phyloP scores from a whole-genome alignment of 2,329 filamentous ascomycete species.

The Verticillium klebahnii region DNA sequence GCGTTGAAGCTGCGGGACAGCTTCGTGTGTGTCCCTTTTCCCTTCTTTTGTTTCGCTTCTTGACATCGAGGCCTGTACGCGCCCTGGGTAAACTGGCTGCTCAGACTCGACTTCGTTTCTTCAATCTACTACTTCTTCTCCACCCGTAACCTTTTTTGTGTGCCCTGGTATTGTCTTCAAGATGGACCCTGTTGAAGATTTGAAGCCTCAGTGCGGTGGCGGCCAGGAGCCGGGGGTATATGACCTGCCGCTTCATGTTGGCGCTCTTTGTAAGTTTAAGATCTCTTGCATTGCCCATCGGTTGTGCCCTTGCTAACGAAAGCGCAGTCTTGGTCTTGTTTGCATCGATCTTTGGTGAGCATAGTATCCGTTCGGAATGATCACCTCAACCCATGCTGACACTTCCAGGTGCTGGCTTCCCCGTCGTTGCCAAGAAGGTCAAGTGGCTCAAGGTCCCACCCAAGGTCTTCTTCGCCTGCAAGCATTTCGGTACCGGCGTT shows the following conservation, averaged over 20 bases:
- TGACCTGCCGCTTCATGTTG: conserved; percentile 34
- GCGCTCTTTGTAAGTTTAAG: conserved; percentile 33
- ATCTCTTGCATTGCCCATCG: neutral
- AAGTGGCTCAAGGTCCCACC: conserved; percentile 53
- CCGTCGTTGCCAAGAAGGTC: conserved; percentile 50
- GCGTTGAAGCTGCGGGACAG: conserved; percentile 31
- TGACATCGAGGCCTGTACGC: conserved; percentile 10
- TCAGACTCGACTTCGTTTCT: conserved; percentile 13
- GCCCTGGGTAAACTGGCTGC: conserved; percentile 16
- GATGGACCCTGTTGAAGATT: conserved; percentile 21
- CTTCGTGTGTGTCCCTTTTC: conserved; percentile 21
- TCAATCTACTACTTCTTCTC: conserved; percentile 13
- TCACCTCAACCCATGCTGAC: conserved; percentile 8
- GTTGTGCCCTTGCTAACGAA: conserved; percentile 4
- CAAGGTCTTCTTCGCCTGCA: conserved; percentile 56
- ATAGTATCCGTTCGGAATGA: neutral
- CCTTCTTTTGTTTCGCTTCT: conserved; percentile 12
- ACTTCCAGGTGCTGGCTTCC: conserved; percentile 42
- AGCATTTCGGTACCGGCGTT: conserved; percentile 67
- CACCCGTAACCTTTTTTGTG: conserved; percentile 8
- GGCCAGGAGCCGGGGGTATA: conserved; percentile 32
- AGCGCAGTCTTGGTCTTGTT: conserved; percentile 32
- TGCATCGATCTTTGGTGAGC: conserved; percentile 32
- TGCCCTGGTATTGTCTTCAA: conserved; percentile 8
- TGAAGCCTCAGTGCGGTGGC: conserved; percentile 34